Evolutionary conservation across 305 asterid genomes (phyloP).

Genomic region (Fraxinus sp.): DNA sequence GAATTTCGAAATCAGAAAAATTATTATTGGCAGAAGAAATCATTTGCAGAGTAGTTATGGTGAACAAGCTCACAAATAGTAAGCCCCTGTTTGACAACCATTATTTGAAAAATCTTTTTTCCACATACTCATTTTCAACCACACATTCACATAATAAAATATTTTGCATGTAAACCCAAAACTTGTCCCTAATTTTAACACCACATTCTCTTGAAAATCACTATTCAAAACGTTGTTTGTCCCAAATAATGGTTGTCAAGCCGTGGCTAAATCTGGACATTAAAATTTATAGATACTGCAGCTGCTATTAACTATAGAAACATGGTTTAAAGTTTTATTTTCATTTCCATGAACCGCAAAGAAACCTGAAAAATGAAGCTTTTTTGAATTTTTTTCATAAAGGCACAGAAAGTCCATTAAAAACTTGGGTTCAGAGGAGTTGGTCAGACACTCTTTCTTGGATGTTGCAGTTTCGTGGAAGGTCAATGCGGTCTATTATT

Average conservation of each 20-base stretch:
- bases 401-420: too few species aligned
- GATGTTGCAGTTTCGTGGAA: too few species aligned
- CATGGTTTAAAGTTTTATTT: not conserved
- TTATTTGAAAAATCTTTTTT: too few species aligned
- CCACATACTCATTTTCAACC: not conserved
- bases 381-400: too few species aligned
- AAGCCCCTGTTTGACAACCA: not conserved
- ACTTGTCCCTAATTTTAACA: not conserved
- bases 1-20: constrained; percentile 26
- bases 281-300: not conserved
- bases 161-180: not conserved
- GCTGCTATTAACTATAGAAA: not conserved
- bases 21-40: not conserved
- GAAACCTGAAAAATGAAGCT: not conserved
- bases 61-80: not conserved
- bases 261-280: not conserved
- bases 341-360: not conserved
- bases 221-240: not conserved
- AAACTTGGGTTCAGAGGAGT: too few species aligned
- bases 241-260: not conserved
- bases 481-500: too few species aligned
- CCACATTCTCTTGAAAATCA: not conserved
- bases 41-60: not conserved
- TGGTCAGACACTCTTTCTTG: too few species aligned
- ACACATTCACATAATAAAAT: not conserved